phyloP scores from a whole-genome alignment of 805 yeast species.

The Yamadazyma nakazawae region DNA sequence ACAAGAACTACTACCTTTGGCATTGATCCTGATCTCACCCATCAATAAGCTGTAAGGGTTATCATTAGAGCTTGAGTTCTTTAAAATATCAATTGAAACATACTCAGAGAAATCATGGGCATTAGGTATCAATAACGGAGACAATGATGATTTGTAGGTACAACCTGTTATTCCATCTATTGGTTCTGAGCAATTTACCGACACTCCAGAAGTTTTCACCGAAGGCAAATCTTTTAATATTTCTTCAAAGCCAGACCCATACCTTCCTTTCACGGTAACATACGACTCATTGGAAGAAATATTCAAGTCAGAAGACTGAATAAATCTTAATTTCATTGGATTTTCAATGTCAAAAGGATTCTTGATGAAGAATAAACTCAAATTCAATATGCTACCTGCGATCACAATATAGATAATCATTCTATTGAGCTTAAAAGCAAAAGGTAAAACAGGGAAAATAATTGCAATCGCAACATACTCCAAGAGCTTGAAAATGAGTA shows the following conservation, averaged over 20 bases:
- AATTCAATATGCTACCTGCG: constrained; percentile 7
- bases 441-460: constrained; percentile 58
- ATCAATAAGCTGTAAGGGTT: constrained; percentile 62
- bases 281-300: constrained; percentile 24
- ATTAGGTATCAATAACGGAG: constrained; percentile 33
- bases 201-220: constrained; percentile 33
- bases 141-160: constrained; percentile 47
- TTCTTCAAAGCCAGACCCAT: constrained; percentile 41
- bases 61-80: constrained; percentile 43
- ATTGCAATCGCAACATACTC: constrained; percentile 28
- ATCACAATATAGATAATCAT: constrained; percentile 35
- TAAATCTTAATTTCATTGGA: constrained; percentile 72
- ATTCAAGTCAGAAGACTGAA: constrained; percentile 56
- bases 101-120: constrained; percentile 40
- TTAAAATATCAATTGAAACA: constrained; percentile 49
- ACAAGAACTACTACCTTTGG: constrained; percentile 63
- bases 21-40: constrained; percentile 59
- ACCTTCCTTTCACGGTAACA: constrained; percentile 51
- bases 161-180: constrained; percentile 54
- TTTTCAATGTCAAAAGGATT: constrained; percentile 57
- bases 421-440: constrained; percentile 63
- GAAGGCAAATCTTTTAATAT: constrained; percentile 65
- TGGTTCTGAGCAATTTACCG: constrained; percentile 32
- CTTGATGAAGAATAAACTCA: constrained; percentile 36
- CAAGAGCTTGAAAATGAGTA: constrained; percentile 26